Conservation (phyloP, 2,329 filamentous ascomycete species). For the Leptodontidium sp. region DNA sequence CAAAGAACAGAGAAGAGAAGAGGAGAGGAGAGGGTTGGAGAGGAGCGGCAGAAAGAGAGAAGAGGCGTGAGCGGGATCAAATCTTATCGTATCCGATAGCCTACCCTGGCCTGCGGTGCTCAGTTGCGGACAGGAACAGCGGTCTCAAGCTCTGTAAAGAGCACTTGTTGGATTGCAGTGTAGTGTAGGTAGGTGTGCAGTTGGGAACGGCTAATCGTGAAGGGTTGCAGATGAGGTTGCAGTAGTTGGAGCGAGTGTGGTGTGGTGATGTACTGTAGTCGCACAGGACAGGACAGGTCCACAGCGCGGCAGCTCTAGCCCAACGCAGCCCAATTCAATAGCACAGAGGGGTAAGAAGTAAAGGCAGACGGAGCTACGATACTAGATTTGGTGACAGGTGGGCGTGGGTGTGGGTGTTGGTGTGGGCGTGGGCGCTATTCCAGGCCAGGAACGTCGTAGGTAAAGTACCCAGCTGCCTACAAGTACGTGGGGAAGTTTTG, state of each 20-base stretch:
- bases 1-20: neutral
- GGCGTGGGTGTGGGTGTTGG: too few species aligned
- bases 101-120: neutral
- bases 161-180: too few species aligned
- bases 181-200: neutral
- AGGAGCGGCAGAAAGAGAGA: neutral
- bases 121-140: neutral
- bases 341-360: too few species aligned
- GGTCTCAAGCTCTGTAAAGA: too few species aligned
- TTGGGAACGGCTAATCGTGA: neutral
- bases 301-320: neutral
- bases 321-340: too few species aligned
- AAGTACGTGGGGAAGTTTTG: too few species aligned
- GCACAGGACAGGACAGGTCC: too few species aligned
- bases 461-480: too few species aligned
- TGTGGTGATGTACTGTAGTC: neutral
- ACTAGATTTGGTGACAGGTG: too few species aligned
- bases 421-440: too few species aligned
- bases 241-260: neutral
- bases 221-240: conserved; percentile 29
- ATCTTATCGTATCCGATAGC: conserved; percentile 1
- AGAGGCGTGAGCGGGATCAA: conserved; percentile 1
- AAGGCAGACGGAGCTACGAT: too few species aligned
- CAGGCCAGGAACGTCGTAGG: too few species aligned
- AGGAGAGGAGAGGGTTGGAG: neutral